Percentiles rank a stretch among this genome's conserved stretches.
These are phyloP conservation scores for Tetrahymena elliotti DNA, from an alignment of 73 alveolate genomes.

Conservation along the genomic window DNA sequence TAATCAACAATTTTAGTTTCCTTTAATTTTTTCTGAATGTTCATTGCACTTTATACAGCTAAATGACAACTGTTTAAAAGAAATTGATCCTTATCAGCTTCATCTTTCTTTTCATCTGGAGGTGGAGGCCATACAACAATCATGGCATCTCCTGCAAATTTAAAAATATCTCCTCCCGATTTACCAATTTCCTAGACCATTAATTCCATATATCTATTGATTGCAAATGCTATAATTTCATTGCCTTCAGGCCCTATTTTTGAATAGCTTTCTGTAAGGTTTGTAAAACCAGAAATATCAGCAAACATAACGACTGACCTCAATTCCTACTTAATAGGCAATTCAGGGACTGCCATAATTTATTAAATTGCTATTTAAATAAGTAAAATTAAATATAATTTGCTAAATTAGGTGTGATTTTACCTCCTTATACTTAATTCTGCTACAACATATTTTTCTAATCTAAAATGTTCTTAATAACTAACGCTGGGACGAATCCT, in stretches of 20 bases:
- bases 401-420: not conserved
- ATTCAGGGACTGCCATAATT: not conserved
- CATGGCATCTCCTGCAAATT: slow-evolving; percentile 91
- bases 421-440: not conserved
- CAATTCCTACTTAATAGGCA: slow-evolving; percentile 2
- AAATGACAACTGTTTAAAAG: slow-evolving; percentile 47
- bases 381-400: not conserved
- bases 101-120: slow-evolving; percentile 4
- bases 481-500: slow-evolving; percentile 36
- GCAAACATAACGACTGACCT: slow-evolving; percentile 38
- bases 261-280: slow-evolving; percentile 12
- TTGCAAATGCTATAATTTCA: slow-evolving; percentile 81
- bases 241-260: slow-evolving; percentile 83
- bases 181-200: slow-evolving; percentile 68
- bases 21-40: slow-evolving; percentile 70
- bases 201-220: slow-evolving; percentile 85
- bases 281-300: slow-evolving; percentile 42
- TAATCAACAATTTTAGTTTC: slow-evolving; percentile 71
- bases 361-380: not conserved
- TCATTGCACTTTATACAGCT: slow-evolving; percentile 81
- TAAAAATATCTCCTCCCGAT: slow-evolving; percentile 91
- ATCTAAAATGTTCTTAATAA: slow-evolving; percentile 13
- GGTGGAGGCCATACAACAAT: slow-evolving; percentile 90
- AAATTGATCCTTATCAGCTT: slow-evolving; percentile 2
- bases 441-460: not conserved